Evolutionary conservation across 371 early-diverging fungal species (phyloP).

Genomic region (Haplosporangium sp.): DNA sequence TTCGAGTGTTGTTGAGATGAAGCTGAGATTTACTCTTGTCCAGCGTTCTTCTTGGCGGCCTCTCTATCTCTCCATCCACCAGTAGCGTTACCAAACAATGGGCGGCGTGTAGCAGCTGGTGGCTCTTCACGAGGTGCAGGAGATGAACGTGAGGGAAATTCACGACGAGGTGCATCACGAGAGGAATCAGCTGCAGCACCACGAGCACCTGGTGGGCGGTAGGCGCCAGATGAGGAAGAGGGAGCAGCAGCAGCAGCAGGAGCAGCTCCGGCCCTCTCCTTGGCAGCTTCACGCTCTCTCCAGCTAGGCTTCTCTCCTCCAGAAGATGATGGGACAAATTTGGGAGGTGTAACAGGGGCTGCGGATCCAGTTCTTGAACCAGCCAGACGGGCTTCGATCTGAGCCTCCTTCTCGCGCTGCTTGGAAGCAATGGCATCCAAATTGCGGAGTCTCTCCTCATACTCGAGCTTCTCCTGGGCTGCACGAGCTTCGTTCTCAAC

Average conservation of each 20-base stretch:
- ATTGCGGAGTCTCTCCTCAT: slow-evolving; percentile 37
- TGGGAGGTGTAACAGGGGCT: slow-evolving; percentile 39
- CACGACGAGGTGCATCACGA: slow-evolving; percentile 13
- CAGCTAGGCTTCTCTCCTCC: slow-evolving; percentile 49
- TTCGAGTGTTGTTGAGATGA: neutral
- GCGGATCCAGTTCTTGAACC: slow-evolving; percentile 36
- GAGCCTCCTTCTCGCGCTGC: slow-evolving; percentile 50
- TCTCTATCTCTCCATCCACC: slow-evolving; percentile 54
- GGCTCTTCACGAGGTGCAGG: slow-evolving; percentile 5
- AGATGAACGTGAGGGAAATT: slow-evolving; percentile 1
- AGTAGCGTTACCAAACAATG: slow-evolving; percentile 24
- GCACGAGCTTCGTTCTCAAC: slow-evolving; percentile 43
- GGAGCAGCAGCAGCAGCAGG: slow-evolving; percentile 19
- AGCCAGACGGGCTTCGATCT: slow-evolving; percentile 49
- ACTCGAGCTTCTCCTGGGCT: slow-evolving; percentile 47
- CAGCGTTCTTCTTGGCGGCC: slow-evolving; percentile 40
- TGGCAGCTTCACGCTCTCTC: slow-evolving; percentile 54
- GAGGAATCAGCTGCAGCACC: slow-evolving; percentile 2
- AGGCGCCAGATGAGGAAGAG: slow-evolving; percentile 27
- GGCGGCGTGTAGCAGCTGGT: slow-evolving; percentile 25
- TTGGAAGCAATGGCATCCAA: slow-evolving; percentile 50
- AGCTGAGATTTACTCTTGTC: slow-evolving; percentile 12
- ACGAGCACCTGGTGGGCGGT: slow-evolving; percentile 37
- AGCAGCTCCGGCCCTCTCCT: slow-evolving; percentile 23
- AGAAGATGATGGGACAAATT: slow-evolving; percentile 36